Evolutionary conservation across 2,329 filamentous ascomycete species (phyloP), one percentile per base, ranked within the genome.

Genomic region (Claviceps maximensis): DNA sequence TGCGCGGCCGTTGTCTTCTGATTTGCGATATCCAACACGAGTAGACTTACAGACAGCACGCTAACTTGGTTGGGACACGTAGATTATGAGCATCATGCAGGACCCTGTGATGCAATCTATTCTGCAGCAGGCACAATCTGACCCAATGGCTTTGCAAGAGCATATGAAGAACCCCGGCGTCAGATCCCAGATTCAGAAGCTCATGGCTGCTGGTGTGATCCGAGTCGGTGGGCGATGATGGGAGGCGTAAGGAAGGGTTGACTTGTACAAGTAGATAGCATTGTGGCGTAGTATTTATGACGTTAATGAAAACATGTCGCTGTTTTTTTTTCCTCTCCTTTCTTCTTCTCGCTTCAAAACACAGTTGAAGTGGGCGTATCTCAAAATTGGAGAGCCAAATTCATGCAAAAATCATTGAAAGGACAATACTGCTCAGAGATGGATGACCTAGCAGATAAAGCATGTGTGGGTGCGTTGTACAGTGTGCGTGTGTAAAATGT

Each of bases 91-190:
- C 57, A 91, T 96, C 65, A 87, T 97, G 72, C 84, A 90, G 69
- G 93, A 98, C 65, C 93, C 93, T 17, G 84, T 98, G 65, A 97
- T 98, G 91, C 89, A 98, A 73, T 86, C 86, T 59, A 96, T 96
- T 60, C 80, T 97, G 53, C 90, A 97, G 69, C 93, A 98, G 73
- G 93, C 93, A 47, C 95, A 97, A 77, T 83, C 82, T 53, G 87
- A 98, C 64, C 93, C 93, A 19, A 86, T 86, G 49, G 93, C 93
- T 47, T 80, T 98, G 57, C 86, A 94, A 67, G 91, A 98, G 69
- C 94, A 98, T 71, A 95, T 98, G 87, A 87, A 84, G 75, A 98
- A 97, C 74, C 80, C 89, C 0, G 79, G 77, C 54, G 87, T 98
- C 60, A 79, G 83, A 55, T 80, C 80, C 62, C 95, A 96, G 79